A percentile compares a stretch with the other conserved stretches of the same genome.
phyloP scores from a whole-genome alignment of 2,329 filamentous ascomycete species.

The Huntiella moniliformis region DNA sequence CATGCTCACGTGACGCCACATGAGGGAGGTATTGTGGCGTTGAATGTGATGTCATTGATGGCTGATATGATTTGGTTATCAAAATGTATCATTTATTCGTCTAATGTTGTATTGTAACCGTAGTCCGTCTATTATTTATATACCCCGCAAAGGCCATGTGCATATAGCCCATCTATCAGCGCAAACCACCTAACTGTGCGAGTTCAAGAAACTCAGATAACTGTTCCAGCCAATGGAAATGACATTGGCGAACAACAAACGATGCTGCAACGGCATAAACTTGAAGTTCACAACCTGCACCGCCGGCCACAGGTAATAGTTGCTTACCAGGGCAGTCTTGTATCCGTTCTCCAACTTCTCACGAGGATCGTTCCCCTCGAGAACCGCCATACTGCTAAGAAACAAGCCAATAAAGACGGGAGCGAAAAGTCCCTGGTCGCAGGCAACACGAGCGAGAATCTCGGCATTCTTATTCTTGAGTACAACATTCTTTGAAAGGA shows the following conservation, averaged over 20 bases:
- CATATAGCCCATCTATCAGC: background rate
- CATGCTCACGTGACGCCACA: background rate
- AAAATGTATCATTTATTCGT: slow-evolving; percentile 1
- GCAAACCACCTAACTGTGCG: slow-evolving; percentile 18
- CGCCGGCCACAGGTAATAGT: slow-evolving; percentile 74
- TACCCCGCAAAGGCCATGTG: background rate
- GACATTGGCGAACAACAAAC: slow-evolving; percentile 72
- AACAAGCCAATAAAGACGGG: slow-evolving; percentile 70
- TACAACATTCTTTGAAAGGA: slow-evolving; percentile 52
- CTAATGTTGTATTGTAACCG: slow-evolving; percentile 2
- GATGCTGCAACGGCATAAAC: slow-evolving; percentile 63
- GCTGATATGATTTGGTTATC: background rate
- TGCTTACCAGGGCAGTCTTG: slow-evolving; percentile 52
- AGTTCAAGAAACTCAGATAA: slow-evolving; percentile 44
- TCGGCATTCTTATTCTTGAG: slow-evolving; percentile 48
- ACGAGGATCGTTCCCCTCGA: slow-evolving; percentile 44
- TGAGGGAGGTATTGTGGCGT: background rate
- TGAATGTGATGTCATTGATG: slow-evolving; percentile 2
- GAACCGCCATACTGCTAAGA: slow-evolving; percentile 63
- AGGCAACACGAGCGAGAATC: slow-evolving; percentile 57
- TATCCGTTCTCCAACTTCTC: slow-evolving; percentile 60
- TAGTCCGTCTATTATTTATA: background rate
- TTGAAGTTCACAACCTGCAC: slow-evolving; percentile 81
- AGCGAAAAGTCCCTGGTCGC: slow-evolving; percentile 69
- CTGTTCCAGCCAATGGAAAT: slow-evolving; percentile 51